Percentiles rank a stretch among this genome's conserved stretches.
These are phyloP conservation scores for Bacterosira constricta DNA, from an alignment of 108 stramenopile genomes.

Conservation along the genomic window DNA sequence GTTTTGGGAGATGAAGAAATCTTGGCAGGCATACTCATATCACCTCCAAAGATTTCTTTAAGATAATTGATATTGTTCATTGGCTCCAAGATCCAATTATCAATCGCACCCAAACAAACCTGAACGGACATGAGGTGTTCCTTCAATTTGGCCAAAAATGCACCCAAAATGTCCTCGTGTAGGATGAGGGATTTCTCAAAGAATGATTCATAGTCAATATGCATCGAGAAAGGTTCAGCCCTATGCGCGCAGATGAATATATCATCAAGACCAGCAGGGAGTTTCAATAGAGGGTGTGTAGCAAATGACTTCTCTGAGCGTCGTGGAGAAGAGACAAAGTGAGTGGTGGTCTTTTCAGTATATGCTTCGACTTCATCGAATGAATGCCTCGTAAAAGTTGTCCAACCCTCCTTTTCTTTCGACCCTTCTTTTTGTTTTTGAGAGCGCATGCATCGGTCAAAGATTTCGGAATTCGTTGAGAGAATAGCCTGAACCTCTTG, in stretches of 20 bases:
- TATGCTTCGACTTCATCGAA: neutral
- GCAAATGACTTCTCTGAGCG: neutral
- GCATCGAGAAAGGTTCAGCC: neutral
- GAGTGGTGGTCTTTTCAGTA: neutral
- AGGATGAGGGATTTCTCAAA: constrained; percentile 26
- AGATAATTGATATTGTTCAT: neutral
- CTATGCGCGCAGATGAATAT: no score
- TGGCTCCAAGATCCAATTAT: constrained; percentile 13
- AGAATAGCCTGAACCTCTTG: constrained; percentile 16
- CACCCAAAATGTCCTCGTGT: constrained; percentile 13
- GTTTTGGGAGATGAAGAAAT: no score
- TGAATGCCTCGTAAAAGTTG: neutral
- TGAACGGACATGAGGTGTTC: constrained; percentile 23
- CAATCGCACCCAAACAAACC: constrained; percentile 21
- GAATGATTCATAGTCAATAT: constrained; percentile 12
- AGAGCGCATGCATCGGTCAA: constrained; percentile 12
- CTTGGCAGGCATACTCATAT: no score
- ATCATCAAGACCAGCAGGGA: no score
- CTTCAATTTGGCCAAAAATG: constrained; percentile 20
- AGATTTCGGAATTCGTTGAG: constrained; percentile 20
- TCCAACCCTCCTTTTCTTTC: neutral
- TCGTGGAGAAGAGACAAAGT: neutral
- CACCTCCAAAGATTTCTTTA: neutral
- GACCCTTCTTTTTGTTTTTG: no score
- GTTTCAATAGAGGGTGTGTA: no score